Percentiles rank a stretch among this genome's conserved stretches.
Evolutionary conservation across 441 rosid species (phyloP).

Genomic region (Erysimum cheiri): DNA sequence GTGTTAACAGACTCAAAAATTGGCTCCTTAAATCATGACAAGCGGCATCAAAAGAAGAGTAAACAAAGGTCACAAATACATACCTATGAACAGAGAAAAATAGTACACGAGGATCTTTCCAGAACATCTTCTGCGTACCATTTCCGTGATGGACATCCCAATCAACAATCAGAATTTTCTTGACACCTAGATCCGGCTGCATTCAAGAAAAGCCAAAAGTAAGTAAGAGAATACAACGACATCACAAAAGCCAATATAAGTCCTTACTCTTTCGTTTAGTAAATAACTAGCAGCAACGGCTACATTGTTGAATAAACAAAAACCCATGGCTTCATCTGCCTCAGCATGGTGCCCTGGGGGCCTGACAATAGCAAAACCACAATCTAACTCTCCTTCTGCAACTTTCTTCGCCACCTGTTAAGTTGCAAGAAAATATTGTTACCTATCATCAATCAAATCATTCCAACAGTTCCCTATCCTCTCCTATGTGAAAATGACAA

Average conservation of each 20-base stretch:
- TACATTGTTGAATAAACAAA: conserved; percentile 90
- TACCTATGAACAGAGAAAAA: conserved; percentile 99
- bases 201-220: not conserved
- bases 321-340: conserved; percentile 85
- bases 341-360: conserved; percentile 99
- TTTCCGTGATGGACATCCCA: conserved; percentile 99
- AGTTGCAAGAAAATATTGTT: conserved; percentile 10
- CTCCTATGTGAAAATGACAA: conserved; percentile 16
- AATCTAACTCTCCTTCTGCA: conserved; percentile 22
- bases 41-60: conserved; percentile 1
- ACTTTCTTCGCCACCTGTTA: conserved; percentile 77
- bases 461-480: not conserved
- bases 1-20: not conserved
- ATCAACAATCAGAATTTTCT: conserved; percentile 87
- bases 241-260: not conserved
- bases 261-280: conserved; percentile 68
- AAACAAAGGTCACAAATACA: conserved; percentile 16
- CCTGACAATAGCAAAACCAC: conserved; percentile 18
- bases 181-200: conserved; percentile 79
- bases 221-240: not conserved
- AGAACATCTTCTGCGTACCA: conserved; percentile 90
- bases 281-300: conserved; percentile 85
- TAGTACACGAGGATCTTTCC: conserved; percentile 89
- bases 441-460: not conserved
- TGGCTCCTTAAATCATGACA: conserved; percentile 14